phyloP scores from a whole-genome alignment of 1,139 yeast genomes.

The Yamadazyma dendronema region DNA sequence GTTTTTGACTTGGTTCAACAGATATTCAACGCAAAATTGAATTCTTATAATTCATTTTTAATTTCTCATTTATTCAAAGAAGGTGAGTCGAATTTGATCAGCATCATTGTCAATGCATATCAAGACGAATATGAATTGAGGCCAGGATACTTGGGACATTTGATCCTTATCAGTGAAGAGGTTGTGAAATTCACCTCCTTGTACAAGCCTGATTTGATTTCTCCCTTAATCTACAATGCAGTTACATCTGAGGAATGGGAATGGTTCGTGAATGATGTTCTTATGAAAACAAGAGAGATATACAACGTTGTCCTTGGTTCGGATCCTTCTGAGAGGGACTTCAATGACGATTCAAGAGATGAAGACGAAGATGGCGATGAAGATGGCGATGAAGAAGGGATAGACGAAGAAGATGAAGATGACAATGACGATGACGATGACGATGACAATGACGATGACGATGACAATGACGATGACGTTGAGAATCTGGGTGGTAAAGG shows the following conservation, averaged over 20 bases:
- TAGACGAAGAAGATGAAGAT: neutral
- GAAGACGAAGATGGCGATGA: constrained; percentile 10
- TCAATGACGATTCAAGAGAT: constrained; percentile 7
- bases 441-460: neutral
- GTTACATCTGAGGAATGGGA: constrained; percentile 41
- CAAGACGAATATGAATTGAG: constrained; percentile 26
- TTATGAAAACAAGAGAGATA: constrained; percentile 45
- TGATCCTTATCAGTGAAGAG: constrained; percentile 47
- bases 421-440: neutral
- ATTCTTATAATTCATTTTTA: constrained; percentile 47
- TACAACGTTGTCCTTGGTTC: constrained; percentile 47
- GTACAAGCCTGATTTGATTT: constrained; percentile 48
- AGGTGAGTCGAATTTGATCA: constrained; percentile 32
- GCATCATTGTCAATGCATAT: constrained; percentile 33
- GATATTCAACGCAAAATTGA: constrained; percentile 47
- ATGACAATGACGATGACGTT: neutral
- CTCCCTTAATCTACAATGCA: constrained; percentile 41
- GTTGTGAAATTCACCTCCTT: constrained; percentile 49
- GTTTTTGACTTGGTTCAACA: constrained; percentile 50
- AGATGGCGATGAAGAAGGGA: neutral
- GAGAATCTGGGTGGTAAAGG: no score
- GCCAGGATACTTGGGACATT: constrained; percentile 50
- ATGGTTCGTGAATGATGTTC: constrained; percentile 44
- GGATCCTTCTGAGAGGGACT: constrained; percentile 14
- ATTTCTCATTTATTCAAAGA: constrained; percentile 41